phyloP scores from a whole-genome alignment of 208 protist species.

The Eutreptiella sp. region DNA sequence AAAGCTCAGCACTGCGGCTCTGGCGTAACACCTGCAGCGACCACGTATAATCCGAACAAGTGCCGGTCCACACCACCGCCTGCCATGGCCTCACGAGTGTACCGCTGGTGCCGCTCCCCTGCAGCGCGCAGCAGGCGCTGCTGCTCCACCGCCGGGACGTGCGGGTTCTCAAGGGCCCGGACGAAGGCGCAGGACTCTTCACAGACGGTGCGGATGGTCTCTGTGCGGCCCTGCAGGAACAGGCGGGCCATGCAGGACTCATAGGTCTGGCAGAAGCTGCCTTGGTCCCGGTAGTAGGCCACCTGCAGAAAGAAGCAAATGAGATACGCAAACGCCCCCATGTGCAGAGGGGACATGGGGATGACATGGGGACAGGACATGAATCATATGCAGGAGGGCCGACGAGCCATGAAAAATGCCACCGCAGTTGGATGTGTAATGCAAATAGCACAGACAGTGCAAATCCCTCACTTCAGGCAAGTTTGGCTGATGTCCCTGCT shows the following conservation, averaged over 20 bases:
- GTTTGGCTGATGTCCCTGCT: too few relatives aligned
- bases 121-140: conserved; percentile 49
- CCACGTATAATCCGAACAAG: conserved; percentile 65
- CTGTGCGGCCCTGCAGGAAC: conserved; percentile 74
- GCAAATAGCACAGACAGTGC: too few relatives aligned
- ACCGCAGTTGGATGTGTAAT: too few relatives aligned
- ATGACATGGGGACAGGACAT: too few relatives aligned
- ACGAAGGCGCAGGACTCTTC: conserved; percentile 53
- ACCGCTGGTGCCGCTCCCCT: conserved; percentile 43
- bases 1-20: too few relatives aligned
- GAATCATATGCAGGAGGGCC: too few relatives aligned
- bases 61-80: conserved; percentile 80
- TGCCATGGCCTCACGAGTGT: conserved; percentile 44
- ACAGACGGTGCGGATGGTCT: conserved; percentile 61
- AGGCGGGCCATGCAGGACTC: conserved; percentile 49
- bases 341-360: too few relatives aligned
- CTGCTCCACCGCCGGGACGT: conserved; percentile 36
- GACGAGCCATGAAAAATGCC: too few relatives aligned
- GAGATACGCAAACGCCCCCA: too few relatives aligned
- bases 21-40: too few relatives aligned
- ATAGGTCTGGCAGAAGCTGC: conserved; percentile 56
- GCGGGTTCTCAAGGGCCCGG: conserved; percentile 37
- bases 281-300: conserved; percentile 61
- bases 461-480: too few relatives aligned
- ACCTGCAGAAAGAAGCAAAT: too few relatives aligned